phyloP scores from a whole-genome alignment of 345 rosid genomes.

The Lumnitzera racemosa region DNA sequence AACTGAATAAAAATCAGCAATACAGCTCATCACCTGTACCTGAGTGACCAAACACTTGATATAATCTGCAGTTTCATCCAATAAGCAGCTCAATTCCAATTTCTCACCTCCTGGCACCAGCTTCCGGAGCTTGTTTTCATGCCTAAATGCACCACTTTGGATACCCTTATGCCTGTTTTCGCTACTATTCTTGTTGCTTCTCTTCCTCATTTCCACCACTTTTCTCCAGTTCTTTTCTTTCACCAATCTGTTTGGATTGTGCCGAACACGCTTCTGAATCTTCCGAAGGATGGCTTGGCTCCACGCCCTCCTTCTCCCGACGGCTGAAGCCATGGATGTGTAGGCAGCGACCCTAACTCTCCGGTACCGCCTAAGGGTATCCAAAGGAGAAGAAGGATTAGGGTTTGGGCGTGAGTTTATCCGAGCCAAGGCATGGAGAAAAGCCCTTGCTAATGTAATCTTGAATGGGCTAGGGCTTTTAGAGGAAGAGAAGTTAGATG shows the following conservation, averaged over 20 bases:
- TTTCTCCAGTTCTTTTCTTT: neutral
- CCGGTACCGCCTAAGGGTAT: slow-evolving; percentile 15
- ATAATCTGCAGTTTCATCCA: slow-evolving; percentile 57
- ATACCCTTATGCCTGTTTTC: neutral
- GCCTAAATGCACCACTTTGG: neutral
- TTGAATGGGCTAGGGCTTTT: slow-evolving; percentile 20
- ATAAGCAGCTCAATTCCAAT: slow-evolving; percentile 37
- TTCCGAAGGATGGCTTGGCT: slow-evolving; percentile 33
- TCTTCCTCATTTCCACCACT: slow-evolving; percentile 1
- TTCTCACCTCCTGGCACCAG: slow-evolving; percentile 52
- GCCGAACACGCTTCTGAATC: slow-evolving; percentile 11
- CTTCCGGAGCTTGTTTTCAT: slow-evolving; percentile 23
- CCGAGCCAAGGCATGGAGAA: slow-evolving; percentile 30
- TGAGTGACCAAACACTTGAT: slow-evolving; percentile 43
- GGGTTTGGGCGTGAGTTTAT: slow-evolving; percentile 13
- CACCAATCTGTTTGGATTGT: neutral
- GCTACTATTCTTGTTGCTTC: neutral
- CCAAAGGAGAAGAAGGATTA: slow-evolving; percentile 4
- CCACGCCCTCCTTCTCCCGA: slow-evolving; percentile 43
- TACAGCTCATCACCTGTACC: slow-evolving; percentile 51
- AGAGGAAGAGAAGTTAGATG: neutral
- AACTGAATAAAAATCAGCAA: slow-evolving; percentile 28
- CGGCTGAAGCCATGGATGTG: slow-evolving; percentile 43
- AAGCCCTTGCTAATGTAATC: slow-evolving; percentile 23
- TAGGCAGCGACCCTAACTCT: slow-evolving; percentile 45